Evolutionary conservation across 305 asterid species (phyloP), one percentile per base, ranked within the genome.

Genomic region (Ajuga reptans): DNA sequence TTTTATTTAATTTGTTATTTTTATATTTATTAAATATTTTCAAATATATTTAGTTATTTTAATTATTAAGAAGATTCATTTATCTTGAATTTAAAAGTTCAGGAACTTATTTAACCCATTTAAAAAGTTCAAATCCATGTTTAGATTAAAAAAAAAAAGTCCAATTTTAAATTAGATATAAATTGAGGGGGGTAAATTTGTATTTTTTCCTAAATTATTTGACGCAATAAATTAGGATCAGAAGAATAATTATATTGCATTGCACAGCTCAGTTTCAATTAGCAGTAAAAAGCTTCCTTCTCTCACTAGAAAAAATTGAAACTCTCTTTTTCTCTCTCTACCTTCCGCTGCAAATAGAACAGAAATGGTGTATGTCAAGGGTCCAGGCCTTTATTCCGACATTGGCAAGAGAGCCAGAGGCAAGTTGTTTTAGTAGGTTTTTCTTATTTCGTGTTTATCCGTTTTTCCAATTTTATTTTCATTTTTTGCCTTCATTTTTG

Each of bases 371-470:
- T 81, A 82, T 55, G 85, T 68, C 1, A 85, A 80, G 73, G 85
- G 91, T 46, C 91, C 91, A 41, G 91, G 91, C 41, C 88, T 85
- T 54, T 85, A 85, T 79, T 18, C 87, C 11, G 91, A 82, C 79
- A 82, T 85, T 74, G 91, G 91, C 71, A 85, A 83, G 78, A 82
- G 66, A 73, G 84, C 87, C 33, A 80, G 88, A 83, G 91, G 91
- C 77, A 57, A 76, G 78, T 69, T 0, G n/a, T 68, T 55, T 51
- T 1, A 36, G 6, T 27, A 17, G 16, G 53, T 31, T 21, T 21
- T 21, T 21, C 56, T 34, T 31, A 31, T 31, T 31, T 21, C 1
- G 1, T 0, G 36, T 31, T 31, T 31, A 1, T 31, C 1, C 27
- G 27, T 21, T 21, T 21, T 21, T 21, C 27, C 27, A 21, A 21